A percentile compares a stretch with the other conserved stretches of the same genome.
These are phyloP conservation scores for Handroanthus guayacan DNA, from an alignment of 257 asterid species.

Conservation along the genomic window DNA sequence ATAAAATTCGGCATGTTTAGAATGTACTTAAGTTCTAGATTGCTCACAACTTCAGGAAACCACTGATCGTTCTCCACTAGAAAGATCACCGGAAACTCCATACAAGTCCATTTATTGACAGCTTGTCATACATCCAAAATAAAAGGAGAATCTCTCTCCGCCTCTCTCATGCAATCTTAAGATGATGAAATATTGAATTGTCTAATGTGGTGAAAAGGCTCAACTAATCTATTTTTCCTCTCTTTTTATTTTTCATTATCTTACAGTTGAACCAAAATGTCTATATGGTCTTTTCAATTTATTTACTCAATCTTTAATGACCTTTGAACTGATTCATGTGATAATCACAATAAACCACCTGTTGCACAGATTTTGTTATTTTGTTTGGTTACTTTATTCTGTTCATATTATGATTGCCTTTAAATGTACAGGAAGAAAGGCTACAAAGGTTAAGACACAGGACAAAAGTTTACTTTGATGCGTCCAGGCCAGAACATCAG, in stretches of 20 bases:
- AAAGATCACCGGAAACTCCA: background rate
- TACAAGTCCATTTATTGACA: background rate
- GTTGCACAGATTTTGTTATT: background rate
- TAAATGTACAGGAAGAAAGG: conserved; percentile 68
- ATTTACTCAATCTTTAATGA: background rate
- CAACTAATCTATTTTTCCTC: background rate
- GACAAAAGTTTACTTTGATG: conserved; percentile 70
- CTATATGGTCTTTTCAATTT: background rate
- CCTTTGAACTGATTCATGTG: background rate
- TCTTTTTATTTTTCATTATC: too few species aligned
- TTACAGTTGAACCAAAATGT: background rate
- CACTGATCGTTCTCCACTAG: too few species aligned
- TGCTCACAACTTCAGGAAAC: background rate
- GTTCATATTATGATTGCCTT: conserved; percentile 20
- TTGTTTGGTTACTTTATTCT: background rate
- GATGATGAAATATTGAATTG: too few species aligned
- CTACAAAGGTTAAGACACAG: conserved; percentile 72
- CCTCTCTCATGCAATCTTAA: background rate
- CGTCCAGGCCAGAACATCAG: conserved; percentile 83
- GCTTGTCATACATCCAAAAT: background rate
- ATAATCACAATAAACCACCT: background rate
- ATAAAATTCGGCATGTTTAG: background rate
- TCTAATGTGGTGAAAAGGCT: background rate
- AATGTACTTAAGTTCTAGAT: too few species aligned
- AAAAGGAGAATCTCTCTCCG: background rate